A percentile compares a stretch with the other conserved stretches of the same genome.
Conservation (phyloP, 257 asterid species). For the Echium plantagineum region DNA sequence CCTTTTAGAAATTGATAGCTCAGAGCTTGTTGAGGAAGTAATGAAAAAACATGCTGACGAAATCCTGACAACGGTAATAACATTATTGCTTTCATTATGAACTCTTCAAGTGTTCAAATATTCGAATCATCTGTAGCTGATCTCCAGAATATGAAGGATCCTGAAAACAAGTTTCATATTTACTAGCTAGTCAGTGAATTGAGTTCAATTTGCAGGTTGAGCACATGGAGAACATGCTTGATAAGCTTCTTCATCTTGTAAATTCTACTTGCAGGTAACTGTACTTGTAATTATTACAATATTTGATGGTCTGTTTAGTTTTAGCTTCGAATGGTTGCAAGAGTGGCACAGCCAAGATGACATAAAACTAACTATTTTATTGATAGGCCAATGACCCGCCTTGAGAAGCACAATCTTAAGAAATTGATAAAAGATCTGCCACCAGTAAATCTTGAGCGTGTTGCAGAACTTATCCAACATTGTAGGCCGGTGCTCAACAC, state of each 20-base stretch:
- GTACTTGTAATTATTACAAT: too few relatives aligned
- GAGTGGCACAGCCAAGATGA: not conserved
- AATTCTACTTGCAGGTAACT: conserved; percentile 64
- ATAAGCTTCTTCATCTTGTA: conserved; percentile 41
- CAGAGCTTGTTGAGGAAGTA: conserved; percentile 40
- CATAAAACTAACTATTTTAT: conserved; percentile 4
- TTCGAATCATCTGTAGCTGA: not conserved
- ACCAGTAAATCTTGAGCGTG: conserved; percentile 40
- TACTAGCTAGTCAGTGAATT: not conserved
- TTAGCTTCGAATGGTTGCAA: not conserved
- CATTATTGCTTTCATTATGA: not conserved
- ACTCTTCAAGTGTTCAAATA: not conserved
- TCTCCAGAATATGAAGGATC: not conserved
- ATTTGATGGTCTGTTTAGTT: too few relatives aligned
- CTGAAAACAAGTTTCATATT: too few relatives aligned
- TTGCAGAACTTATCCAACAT: conserved; percentile 39
- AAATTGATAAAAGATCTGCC: conserved; percentile 43
- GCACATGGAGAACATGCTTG: conserved; percentile 70
- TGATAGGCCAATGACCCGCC: conserved; percentile 49
- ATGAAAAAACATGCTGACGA: conserved; percentile 34
- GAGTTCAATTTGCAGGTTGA: conserved; percentile 30
- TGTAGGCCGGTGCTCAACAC: conserved; percentile 13
- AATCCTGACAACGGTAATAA: conserved; percentile 33
- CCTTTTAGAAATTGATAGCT: conserved; percentile 37
- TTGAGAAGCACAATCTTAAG: conserved; percentile 51